Conservation (phyloP, 2,329 filamentous ascomycete species). For the Alternaria consortialis region DNA sequence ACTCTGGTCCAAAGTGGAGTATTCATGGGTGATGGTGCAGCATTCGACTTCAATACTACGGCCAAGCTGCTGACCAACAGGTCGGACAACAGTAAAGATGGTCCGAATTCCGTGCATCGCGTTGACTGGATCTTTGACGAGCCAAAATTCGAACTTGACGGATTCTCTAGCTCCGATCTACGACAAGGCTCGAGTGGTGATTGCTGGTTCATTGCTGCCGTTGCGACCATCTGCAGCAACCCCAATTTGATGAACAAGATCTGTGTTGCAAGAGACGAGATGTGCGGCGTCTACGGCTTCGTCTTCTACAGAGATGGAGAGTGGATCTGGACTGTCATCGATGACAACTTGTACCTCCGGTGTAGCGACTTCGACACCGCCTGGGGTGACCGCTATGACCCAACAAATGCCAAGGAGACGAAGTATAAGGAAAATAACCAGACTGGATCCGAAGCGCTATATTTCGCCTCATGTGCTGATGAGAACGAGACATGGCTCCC, state of each 20-base stretch:
- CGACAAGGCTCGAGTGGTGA: constrained; percentile 80
- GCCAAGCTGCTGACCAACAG: constrained; percentile 65
- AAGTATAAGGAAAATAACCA: constrained; percentile 73
- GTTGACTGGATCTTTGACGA: constrained; percentile 78
- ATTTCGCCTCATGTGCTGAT: constrained; percentile 78
- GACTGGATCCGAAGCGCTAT: constrained; percentile 77
- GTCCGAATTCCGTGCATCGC: constrained; percentile 40
- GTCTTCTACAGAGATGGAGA: constrained; percentile 73
- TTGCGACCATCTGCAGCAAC: constrained; percentile 80
- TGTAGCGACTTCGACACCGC: constrained; percentile 78
- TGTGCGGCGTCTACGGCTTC: constrained; percentile 84
- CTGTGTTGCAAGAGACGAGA: constrained; percentile 76
- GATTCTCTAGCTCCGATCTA: constrained; percentile 78
- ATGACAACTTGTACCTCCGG: constrained; percentile 86
- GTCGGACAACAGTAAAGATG: constrained; percentile 29
- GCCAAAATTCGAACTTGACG: constrained; percentile 78
- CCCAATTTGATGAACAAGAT: constrained; percentile 73
- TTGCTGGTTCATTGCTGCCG: constrained; percentile 84
- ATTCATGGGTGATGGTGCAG: constrained; percentile 26
- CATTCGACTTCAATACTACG: constrained; percentile 56
- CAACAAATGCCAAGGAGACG: constrained; percentile 61
- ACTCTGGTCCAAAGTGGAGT: constrained; percentile 38
- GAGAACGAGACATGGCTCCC: constrained; percentile 85
- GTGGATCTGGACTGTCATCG: constrained; percentile 90
- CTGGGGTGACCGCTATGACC: constrained; percentile 75